A percentile compares a stretch with the other conserved stretches of the same genome.
These are phyloP conservation scores for Myxozyma mucilagina DNA, from an alignment of 805 yeast genomes.

Conservation along the genomic window DNA sequence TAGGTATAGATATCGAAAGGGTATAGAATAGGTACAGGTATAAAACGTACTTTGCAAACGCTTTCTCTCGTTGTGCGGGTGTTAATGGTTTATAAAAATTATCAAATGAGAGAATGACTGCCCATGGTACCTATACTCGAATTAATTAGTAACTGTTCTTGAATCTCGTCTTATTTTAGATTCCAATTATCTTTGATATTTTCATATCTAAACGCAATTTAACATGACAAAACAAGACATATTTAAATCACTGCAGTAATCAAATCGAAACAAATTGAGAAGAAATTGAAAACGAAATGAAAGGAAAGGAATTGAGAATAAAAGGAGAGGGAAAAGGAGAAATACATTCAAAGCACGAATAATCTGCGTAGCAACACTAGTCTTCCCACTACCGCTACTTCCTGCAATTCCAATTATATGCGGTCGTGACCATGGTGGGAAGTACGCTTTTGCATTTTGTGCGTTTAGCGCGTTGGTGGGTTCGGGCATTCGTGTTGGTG, in stretches of 20 bases:
- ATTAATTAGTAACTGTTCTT: background rate
- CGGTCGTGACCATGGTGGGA: conserved; percentile 88
- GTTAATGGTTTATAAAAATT: conserved; percentile 82
- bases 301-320: too few species aligned
- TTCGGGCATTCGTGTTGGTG: too few species aligned
- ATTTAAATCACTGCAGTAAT: too few species aligned
- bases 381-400: conserved; percentile 87
- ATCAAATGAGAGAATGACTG: conserved; percentile 83
- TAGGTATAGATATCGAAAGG: too few species aligned
- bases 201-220: too few species aligned
- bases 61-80: conserved; percentile 58
- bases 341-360: conserved; percentile 60
- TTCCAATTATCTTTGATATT: conserved; percentile 9
- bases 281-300: too few species aligned
- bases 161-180: background rate
- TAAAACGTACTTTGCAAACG: conserved; percentile 49
- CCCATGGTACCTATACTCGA: conserved; percentile 78
- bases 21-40: background rate
- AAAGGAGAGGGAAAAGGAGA: too few species aligned
- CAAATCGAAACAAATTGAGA: too few species aligned
- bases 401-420: conserved; percentile 89
- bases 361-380: conserved; percentile 82
- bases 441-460: too few species aligned
- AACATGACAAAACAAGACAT: too few species aligned
- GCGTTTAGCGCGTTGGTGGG: too few species aligned